Evolutionary conservation across 2,329 filamentous ascomycete species (phyloP).

Genomic region (Trichoderma pleuroti): DNA sequence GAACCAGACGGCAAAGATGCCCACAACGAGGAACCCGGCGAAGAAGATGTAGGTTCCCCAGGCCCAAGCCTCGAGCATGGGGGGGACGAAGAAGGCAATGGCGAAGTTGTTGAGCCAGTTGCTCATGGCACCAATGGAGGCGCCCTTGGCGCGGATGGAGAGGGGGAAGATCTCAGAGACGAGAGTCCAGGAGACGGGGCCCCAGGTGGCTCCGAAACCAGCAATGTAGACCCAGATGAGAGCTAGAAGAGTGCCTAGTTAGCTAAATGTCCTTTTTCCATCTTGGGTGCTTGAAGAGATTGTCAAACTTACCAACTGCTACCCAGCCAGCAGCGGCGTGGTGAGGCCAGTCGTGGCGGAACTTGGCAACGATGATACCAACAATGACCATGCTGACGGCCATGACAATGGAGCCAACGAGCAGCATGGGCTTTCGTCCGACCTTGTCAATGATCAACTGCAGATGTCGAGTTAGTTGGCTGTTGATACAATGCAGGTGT

Average conservation of each 20-base stretch:
- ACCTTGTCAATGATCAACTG: constrained; percentile 60
- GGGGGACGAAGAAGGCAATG: constrained; percentile 62
- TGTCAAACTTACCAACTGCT: constrained; percentile 37
- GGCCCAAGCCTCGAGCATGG: constrained; percentile 60
- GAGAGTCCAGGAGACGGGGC: constrained; percentile 70
- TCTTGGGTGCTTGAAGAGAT: neutral
- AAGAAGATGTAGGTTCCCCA: constrained; percentile 74
- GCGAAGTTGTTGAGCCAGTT: constrained; percentile 65
- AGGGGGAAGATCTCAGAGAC: constrained; percentile 73
- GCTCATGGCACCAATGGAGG: constrained; percentile 62
- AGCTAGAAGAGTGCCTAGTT: constrained; percentile 26
- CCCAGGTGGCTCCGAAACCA: constrained; percentile 74
- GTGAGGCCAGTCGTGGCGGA: constrained; percentile 53
- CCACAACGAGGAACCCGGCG: constrained; percentile 60
- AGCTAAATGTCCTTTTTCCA: neutral
- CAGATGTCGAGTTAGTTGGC: neutral
- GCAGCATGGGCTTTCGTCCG: constrained; percentile 60
- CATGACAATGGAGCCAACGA: constrained; percentile 68
- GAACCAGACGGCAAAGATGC: constrained; percentile 60
- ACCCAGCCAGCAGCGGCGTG: constrained; percentile 67
- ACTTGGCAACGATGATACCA: constrained; percentile 63
- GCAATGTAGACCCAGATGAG: constrained; percentile 75
- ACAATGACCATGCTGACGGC: constrained; percentile 67
- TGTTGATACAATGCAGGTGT: neutral
- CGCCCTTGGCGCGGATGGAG: constrained; percentile 66